Base-by-base conservation (phyloP, 2,329 filamentous ascomycete genomes). In the Aspergillus versicolor region DNA sequence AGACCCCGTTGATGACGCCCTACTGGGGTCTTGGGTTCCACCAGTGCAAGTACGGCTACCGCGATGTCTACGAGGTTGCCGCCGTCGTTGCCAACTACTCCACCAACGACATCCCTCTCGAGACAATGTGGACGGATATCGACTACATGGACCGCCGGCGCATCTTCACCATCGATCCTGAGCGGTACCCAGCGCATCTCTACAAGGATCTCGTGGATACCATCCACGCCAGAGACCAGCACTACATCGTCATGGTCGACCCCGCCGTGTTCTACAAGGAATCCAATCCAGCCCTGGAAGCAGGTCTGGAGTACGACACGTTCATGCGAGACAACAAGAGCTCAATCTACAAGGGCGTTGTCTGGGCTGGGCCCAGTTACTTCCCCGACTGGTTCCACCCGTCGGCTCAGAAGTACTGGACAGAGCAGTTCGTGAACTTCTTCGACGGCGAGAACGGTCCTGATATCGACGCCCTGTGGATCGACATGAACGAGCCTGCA, bases 181-280 rank as follows among this genome's bases (percentile, higher is more conserved):
- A 73, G n/a, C 67, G 74, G 5, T 79, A 73, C 59, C 73, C 74
- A 77, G 74, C 47, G 70, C 74, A 11, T 1, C 27, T 77, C 1
- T 50, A 70, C 0, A 74, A 70, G 70, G 82, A 88, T 63, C 74
- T 92, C 1, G 85, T 88, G 21, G 76, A 82, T 34, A 83, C 88
- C 22, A 80, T 94, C 0, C 89, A 92, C 65, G 70, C 75, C 4
- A 81, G 85, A 52, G 74, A 88, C 43, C 88, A 91, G 69, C 82
- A 88, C 47, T 90, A 90, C 61, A 82, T 91, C 32, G 76, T 92
- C 47, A 94, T 94, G 85, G 88, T 93, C 1, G 90, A 94, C 63
- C 75, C 76, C 9, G 75, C 76, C 2, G 78, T 84, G 71, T 73
- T 74, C 8, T 77, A 77, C 58, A 69, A 64, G 40, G 73, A 51